Base-by-base conservation (phyloP, 345 rosid species). In the Theobroma cacao region DNA sequence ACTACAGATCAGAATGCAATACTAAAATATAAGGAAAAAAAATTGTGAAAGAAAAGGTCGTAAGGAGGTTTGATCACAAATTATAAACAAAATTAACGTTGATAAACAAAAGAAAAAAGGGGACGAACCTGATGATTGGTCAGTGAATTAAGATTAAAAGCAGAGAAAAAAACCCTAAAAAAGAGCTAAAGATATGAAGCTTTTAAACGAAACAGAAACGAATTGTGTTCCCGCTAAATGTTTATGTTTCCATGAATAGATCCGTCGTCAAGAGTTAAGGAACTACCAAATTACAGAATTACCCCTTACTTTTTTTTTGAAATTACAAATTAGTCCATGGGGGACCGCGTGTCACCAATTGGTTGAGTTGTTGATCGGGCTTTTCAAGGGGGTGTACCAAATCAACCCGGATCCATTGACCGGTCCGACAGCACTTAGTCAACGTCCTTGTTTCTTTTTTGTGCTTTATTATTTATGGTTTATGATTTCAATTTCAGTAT, bases 201-300 rank as follows among this genome's bases (percentile, higher is more conserved):
- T 71, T 71, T 71, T 71, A 26, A 71, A 71, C 56, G 43, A 33
- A 48, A 50, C 60, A 10, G 60, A 50, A 48, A 50, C 18, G 62
- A 12, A 10, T 34, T 3, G 63, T 55, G n/a, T 73, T 73, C 76
- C 76, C 76, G 76, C 76, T 73, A 65, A 72, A 53, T 72, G 14
- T 52, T 71, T 50, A n/a, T 28, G 4, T 28, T n/a, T 11, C 12
- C 62, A 50, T 14, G 38, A 70, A 48, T 50, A 48, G 75, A 71
- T 48, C 60, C 18, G 3, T 1, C 28, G 69, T 64, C 26, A 20
- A 20, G 69, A 1, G 38, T 17, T 11, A 3, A 36, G 20, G 40
- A 2, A 17, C 1, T 33, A 7, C 10, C 7, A n/a, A 65, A 5
- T 38, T 38, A 20, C 70, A 20, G 13, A 47, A 47, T 5, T 70